Evolutionary conservation across 2,329 filamentous ascomycete genomes (phyloP).

Genomic region (Phialophora verrucosa): DNA sequence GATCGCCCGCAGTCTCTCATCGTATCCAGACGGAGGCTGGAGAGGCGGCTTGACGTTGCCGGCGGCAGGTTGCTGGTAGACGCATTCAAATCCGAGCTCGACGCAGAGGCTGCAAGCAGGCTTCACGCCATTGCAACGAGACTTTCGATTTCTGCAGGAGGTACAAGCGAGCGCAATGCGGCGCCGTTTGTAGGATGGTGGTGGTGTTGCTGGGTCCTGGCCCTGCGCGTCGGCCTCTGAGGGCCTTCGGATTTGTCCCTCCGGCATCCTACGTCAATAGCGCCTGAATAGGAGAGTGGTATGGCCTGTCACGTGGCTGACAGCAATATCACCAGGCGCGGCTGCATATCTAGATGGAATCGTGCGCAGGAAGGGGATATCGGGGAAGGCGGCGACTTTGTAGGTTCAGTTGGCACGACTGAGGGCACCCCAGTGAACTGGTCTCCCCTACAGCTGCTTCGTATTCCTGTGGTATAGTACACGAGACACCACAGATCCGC

Average conservation of each 20-base stretch:
- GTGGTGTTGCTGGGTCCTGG: constrained; percentile 25
- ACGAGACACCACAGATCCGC: background rate
- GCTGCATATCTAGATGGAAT: background rate
- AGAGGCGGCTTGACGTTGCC: constrained; percentile 19
- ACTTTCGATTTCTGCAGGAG: constrained; percentile 47
- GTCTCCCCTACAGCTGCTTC: background rate
- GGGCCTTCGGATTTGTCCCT: constrained; percentile 17
- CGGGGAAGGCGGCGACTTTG: constrained; percentile 19
- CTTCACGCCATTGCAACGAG: constrained; percentile 52
- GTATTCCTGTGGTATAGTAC: background rate
- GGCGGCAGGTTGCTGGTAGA: constrained; percentile 44
- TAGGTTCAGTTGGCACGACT: constrained; percentile 2
- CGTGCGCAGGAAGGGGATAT: constrained; percentile 21
- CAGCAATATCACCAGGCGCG: constrained; percentile 12
- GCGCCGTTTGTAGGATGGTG: constrained; percentile 44
- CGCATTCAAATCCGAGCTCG: constrained; percentile 52
- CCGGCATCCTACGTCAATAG: constrained; percentile 12
- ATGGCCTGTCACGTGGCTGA: constrained; percentile 25
- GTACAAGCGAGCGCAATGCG: constrained; percentile 50
- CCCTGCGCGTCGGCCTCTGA: constrained; percentile 28
- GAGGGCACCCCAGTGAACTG: background rate
- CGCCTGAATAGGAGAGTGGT: constrained; percentile 3
- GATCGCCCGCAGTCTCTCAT: constrained; percentile 33
- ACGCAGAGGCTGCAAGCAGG: constrained; percentile 52
- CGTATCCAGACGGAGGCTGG: constrained; percentile 23